phyloP scores from a whole-genome alignment of 352 stramenopile species.

The Phytophthora megakarya region DNA sequence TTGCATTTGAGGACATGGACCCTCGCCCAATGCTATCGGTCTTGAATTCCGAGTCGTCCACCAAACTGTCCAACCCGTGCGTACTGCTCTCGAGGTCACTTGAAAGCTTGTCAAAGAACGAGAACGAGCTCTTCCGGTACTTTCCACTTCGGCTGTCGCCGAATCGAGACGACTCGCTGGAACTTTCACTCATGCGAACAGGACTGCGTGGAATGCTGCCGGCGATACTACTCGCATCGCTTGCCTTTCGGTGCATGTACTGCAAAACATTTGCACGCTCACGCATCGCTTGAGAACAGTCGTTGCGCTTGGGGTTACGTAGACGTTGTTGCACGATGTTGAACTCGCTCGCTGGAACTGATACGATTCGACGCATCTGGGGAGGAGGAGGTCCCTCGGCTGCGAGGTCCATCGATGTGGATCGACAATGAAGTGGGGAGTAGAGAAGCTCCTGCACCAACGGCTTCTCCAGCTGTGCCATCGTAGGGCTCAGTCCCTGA shows the following conservation, averaged over 20 bases:
- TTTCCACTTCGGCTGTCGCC: conserved; percentile 57
- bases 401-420: conserved; percentile 38
- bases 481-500: conserved; percentile 15
- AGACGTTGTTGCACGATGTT: conserved; percentile 29
- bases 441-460: conserved; percentile 34
- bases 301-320: conserved; percentile 34
- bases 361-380: conserved; percentile 49
- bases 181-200: conserved; percentile 64
- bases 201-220: conserved; percentile 66
- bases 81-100: conserved; percentile 65
- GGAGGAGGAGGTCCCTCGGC: conserved; percentile 26
- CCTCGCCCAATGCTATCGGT: conserved; percentile 30
- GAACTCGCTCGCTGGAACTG: conserved; percentile 30
- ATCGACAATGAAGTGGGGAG: conserved; percentile 43
- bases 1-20: conserved; percentile 34
- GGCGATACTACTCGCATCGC: conserved; percentile 77
- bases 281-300: conserved; percentile 75
- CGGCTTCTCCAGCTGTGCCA: conserved; percentile 21
- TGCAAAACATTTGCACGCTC: conserved; percentile 86
- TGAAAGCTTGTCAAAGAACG: conserved; percentile 88
- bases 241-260: conserved; percentile 87
- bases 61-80: conserved; percentile 55
- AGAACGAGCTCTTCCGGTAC: conserved; percentile 82
- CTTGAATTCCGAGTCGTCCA: conserved; percentile 45
- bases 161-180: conserved; percentile 67